Conservation (phyloP, 2,329 filamentous ascomycete genomes). For the Pseudogymnoascus sp. region DNA sequence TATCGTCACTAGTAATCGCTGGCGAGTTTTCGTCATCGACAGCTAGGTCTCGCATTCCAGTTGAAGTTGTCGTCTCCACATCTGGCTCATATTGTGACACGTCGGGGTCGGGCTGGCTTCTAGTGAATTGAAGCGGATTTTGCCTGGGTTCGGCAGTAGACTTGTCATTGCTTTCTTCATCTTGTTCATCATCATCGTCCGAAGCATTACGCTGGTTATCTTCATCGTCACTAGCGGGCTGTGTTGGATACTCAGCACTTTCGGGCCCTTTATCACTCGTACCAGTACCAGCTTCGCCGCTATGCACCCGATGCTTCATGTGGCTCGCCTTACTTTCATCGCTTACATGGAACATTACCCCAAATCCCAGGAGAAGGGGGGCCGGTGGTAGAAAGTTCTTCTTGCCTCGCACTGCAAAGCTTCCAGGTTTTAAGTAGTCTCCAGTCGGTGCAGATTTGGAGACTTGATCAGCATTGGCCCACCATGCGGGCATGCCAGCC, state of each 20-base stretch:
- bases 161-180: constrained; percentile 23
- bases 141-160: constrained; percentile 17
- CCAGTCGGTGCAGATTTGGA: constrained; percentile 74
- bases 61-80: constrained; percentile 22
- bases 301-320: constrained; percentile 60
- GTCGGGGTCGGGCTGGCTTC: constrained; percentile 13
- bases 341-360: constrained; percentile 78
- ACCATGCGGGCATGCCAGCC: constrained; percentile 91
- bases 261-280: background rate
- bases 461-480: constrained; percentile 85
- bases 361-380: constrained; percentile 80
- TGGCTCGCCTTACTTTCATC: constrained; percentile 79
- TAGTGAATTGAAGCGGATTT: background rate
- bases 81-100: constrained; percentile 20
- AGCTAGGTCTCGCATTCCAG: constrained; percentile 6
- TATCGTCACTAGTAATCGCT: background rate
- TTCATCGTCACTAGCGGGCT: constrained; percentile 10
- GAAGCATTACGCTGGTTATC: constrained; percentile 17
- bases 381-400: constrained; percentile 89
- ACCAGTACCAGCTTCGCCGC: constrained; percentile 15
- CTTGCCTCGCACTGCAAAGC: constrained; percentile 73
- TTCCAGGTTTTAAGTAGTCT: constrained; percentile 69
- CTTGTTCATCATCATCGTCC: constrained; percentile 22
- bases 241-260: background rate
- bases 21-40: constrained; percentile 13